phyloP scores from a whole-genome alignment of 2,329 filamentous ascomycete species.

The Magnaporthiopsis rhizophila region DNA sequence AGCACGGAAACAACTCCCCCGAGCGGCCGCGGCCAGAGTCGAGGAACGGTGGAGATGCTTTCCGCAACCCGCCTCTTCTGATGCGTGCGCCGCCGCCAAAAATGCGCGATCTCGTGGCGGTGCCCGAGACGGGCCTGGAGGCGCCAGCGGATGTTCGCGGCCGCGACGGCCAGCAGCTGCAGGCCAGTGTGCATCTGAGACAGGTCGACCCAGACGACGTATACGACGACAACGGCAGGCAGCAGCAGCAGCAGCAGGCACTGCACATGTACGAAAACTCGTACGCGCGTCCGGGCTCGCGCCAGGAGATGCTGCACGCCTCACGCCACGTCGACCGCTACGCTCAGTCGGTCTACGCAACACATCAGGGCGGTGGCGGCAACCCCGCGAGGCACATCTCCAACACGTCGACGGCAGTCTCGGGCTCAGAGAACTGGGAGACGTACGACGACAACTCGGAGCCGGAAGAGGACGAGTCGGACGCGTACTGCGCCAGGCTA shows the following conservation, averaged over 20 bases:
- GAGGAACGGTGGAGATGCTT: conserved; percentile 34
- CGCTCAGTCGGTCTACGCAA: conserved; percentile 28
- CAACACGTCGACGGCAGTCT: conserved; percentile 66
- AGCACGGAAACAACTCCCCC: conserved; percentile 70
- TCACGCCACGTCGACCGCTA: conserved; percentile 6
- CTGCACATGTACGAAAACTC: background rate
- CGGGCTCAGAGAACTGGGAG: conserved; percentile 95
- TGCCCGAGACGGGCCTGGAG: conserved; percentile 37
- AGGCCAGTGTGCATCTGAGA: conserved; percentile 46
- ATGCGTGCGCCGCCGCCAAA: conserved; percentile 72
- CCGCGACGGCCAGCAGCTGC: conserved; percentile 29
- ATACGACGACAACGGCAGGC: conserved; percentile 57
- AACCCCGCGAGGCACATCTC: conserved; percentile 62
- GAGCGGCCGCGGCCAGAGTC: conserved; percentile 53
- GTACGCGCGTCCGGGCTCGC: conserved; percentile 9
- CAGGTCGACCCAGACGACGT: conserved; percentile 71
- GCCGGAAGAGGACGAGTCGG: conserved; percentile 65
- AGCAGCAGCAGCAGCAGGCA: background rate
- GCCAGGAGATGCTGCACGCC: conserved; percentile 10
- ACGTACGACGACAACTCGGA: conserved; percentile 84
- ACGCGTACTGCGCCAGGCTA: conserved; percentile 73
- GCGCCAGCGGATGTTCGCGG: conserved; percentile 40
- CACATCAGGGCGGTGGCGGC: background rate
- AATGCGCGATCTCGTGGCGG: conserved; percentile 69
- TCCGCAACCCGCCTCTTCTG: conserved; percentile 46